Percentiles rank a stretch among this genome's conserved stretches.
These are phyloP conservation scores for Krasilnikovozyma curviuscula DNA, from an alignment of 768 basidiomycete genomes.

Conservation along the genomic window DNA sequence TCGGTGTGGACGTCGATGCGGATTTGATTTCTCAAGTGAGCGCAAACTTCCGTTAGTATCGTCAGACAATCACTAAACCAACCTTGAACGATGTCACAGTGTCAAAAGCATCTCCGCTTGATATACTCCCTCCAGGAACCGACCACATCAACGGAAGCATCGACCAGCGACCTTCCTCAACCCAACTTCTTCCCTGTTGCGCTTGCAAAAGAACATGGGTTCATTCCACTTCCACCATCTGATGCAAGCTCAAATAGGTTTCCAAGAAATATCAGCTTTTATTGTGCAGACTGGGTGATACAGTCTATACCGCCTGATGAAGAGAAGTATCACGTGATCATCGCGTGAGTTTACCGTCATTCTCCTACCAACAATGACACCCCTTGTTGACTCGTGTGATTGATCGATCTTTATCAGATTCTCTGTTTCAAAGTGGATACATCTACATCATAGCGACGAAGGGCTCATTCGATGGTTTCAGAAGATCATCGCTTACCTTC, in stretches of 20 bases:
- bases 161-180: no score
- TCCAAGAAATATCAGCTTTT: slow-evolving; percentile 61
- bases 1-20: slow-evolving; percentile 8
- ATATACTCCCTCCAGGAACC: slow-evolving; percentile 5
- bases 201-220: slow-evolving; percentile 6
- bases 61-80: no score
- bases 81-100: no score
- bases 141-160: neutral
- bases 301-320: slow-evolving; percentile 33
- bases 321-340: slow-evolving; percentile 50
- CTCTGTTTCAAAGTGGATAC: slow-evolving; percentile 82
- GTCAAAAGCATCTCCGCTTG: slow-evolving; percentile 5
- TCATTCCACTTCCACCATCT: slow-evolving; percentile 1
- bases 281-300: slow-evolving; percentile 53
- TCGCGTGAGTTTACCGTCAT: slow-evolving; percentile 40
- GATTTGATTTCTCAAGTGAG: no score
- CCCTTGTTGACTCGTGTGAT: neutral
- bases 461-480: slow-evolving; percentile 50
- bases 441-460: slow-evolving; percentile 58
- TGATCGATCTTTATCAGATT: slow-evolving; percentile 33
- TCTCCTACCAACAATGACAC: neutral
- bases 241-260: slow-evolving; percentile 27
- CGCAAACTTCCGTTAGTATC: no score
- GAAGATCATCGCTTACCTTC: slow-evolving; percentile 39
- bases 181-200: slow-evolving; percentile 8